phyloP scores from a whole-genome alignment of 225 moss, liverwort and hornwort genomes.

The Neckera pumila region DNA sequence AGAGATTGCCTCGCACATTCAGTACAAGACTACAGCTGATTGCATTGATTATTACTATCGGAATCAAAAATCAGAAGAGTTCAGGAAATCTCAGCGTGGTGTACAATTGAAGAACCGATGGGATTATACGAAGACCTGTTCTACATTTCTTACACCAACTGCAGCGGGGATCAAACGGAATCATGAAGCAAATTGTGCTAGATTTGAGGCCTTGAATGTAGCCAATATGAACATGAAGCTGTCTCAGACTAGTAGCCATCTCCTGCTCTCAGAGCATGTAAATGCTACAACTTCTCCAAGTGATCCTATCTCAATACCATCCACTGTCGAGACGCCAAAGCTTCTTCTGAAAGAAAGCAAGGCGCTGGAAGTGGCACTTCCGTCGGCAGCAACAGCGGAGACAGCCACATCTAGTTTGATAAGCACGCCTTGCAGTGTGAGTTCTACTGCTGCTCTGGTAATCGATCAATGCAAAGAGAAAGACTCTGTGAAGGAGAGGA shows the following conservation, averaged over 20 bases:
- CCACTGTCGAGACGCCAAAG: constrained; percentile 1
- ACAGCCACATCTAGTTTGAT: constrained; percentile 23
- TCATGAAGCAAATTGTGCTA: constrained; percentile 53
- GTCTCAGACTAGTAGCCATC: constrained; percentile 29
- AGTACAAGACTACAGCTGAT: constrained; percentile 42
- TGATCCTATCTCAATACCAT: constrained; percentile 18
- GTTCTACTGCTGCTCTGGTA: constrained; percentile 32
- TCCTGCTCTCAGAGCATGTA: constrained; percentile 26
- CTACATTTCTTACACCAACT: constrained; percentile 49
- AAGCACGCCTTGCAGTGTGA: constrained; percentile 51
- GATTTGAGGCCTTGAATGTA: constrained; percentile 50
- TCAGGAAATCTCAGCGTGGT: constrained; percentile 30
- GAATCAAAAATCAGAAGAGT: constrained; percentile 44
- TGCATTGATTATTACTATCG: constrained; percentile 51
- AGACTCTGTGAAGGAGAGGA: constrained; percentile 22
- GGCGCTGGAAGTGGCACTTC: constrained; percentile 5
- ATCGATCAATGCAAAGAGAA: constrained; percentile 40
- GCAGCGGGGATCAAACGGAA: constrained; percentile 43
- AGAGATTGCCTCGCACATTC: constrained; percentile 28
- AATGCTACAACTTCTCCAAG: constrained; percentile 6
- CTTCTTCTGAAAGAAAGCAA: constrained; percentile 27
- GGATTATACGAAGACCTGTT: constrained; percentile 29
- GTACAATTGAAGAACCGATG: constrained; percentile 38
- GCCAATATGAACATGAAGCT: constrained; percentile 41
- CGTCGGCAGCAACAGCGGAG: constrained; percentile 9